phyloP scores from a whole-genome alignment of 2,329 filamentous ascomycete species.

The Keithomyces neogunnii region DNA sequence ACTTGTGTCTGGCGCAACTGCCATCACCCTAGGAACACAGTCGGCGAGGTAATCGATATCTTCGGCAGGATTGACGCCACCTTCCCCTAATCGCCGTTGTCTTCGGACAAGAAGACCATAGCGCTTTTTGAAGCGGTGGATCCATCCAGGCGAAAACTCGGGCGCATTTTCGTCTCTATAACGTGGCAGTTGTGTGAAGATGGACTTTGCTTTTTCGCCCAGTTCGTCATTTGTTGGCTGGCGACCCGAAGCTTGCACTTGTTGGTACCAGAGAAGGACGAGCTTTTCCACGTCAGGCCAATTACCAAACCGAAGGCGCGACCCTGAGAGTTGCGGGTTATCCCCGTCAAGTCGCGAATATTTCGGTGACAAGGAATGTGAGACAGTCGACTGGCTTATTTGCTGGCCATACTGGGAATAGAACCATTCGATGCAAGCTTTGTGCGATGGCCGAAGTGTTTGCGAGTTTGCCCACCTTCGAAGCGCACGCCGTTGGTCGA shows the following conservation, averaged over 20 bases:
- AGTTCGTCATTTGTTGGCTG: conserved; percentile 55
- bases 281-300: conserved; percentile 56
- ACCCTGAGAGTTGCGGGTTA: conserved; percentile 51
- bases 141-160: conserved; percentile 57
- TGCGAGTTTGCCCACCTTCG: conserved; percentile 52
- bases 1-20: conserved; percentile 47
- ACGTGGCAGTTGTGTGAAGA: conserved; percentile 49
- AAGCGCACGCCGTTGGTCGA: conserved; percentile 53
- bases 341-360: conserved; percentile 54
- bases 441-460: conserved; percentile 48
- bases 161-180: conserved; percentile 53
- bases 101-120: conserved; percentile 50
- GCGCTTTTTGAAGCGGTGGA: conserved; percentile 56
- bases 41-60: conserved; percentile 54
- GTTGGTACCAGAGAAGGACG: conserved; percentile 46
- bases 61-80: conserved; percentile 38
- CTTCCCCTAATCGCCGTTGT: conserved; percentile 43
- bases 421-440: conserved; percentile 57
- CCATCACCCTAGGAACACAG: conserved; percentile 51
- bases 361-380: conserved; percentile 52
- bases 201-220: conserved; percentile 51
- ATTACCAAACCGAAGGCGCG: conserved; percentile 53
- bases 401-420: conserved; percentile 47
- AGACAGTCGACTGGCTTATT: conserved; percentile 56
- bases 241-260: conserved; percentile 41